These are phyloP conservation scores for Pyrrhoderma lamaoense DNA, from an alignment of 1,284 basidiomycete species.

Conservation along the genomic window DNA sequence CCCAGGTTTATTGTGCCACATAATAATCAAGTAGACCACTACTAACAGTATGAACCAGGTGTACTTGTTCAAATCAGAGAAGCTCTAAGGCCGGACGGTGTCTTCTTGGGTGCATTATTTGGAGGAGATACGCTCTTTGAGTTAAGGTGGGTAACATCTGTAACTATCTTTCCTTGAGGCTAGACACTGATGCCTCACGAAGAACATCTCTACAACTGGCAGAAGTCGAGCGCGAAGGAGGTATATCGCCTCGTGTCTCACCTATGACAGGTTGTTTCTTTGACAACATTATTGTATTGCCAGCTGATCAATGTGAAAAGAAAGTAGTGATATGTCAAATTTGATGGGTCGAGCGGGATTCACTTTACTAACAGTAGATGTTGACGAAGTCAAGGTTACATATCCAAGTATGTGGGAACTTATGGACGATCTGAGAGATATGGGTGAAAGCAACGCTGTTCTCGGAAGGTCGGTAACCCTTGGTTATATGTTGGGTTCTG, in stretches of 20 bases:
- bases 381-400: conserved; percentile 85
- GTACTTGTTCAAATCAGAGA: conserved; percentile 84
- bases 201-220: conserved; percentile 88
- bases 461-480: conserved; percentile 66
- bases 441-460: conserved; percentile 96
- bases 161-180: background rate
- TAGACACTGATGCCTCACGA: background rate
- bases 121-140: conserved; percentile 98
- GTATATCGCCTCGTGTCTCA: conserved; percentile 90
- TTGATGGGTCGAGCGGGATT: conserved; percentile 91
- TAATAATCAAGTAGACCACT: background rate
- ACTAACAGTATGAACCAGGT: conserved; percentile 39
- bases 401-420: conserved; percentile 98
- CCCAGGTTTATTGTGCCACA: conserved; percentile 52
- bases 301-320: conserved; percentile 35
- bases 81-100: conserved; percentile 84
- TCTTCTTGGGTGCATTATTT: conserved; percentile 91
- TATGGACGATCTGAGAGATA: conserved; percentile 85
- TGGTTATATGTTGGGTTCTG: background rate
- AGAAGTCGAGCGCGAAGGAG: conserved; percentile 90
- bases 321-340: conserved; percentile 86
- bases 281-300: background rate
- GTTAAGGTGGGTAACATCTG: conserved; percentile 48
- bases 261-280: conserved; percentile 85
- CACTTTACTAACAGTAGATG: conserved; percentile 89